Evolutionary conservation across 208 protist species (phyloP).

Genomic region (Naegleria fowleri): DNA sequence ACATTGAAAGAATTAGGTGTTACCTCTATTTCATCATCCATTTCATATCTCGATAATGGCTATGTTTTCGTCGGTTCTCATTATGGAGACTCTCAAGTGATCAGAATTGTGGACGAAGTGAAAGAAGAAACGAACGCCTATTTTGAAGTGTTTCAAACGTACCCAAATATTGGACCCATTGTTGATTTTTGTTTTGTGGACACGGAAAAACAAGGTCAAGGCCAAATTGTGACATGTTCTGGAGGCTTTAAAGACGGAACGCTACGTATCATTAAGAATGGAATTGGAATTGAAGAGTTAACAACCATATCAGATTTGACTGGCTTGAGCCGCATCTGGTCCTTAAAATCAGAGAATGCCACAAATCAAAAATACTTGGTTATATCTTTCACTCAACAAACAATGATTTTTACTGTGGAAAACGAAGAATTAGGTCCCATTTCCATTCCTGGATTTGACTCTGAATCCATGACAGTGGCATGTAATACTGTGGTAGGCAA

Average conservation of each 20-base stretch:
- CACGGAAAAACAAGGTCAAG: slow-evolving; percentile 29
- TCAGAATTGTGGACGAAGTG: slow-evolving; percentile 22
- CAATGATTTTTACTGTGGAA: slow-evolving; percentile 21
- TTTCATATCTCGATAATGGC: slow-evolving; percentile 31
- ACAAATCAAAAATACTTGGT: slow-evolving; percentile 26
- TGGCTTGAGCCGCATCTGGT: slow-evolving; percentile 37
- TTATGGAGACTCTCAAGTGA: slow-evolving; percentile 33
- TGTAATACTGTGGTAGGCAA: not conserved
- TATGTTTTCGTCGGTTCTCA: slow-evolving; percentile 34
- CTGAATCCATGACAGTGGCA: not conserved
- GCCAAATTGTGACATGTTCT: slow-evolving; percentile 45
- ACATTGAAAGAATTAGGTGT: not conserved
- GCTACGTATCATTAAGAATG: slow-evolving; percentile 40
- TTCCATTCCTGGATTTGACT: not conserved
- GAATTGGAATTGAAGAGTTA: slow-evolving; percentile 42
- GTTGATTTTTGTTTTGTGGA: slow-evolving; percentile 42
- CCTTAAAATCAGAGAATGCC: not conserved
- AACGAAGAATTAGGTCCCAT: slow-evolving; percentile 4
- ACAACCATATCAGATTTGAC: slow-evolving; percentile 32
- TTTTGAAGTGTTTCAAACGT: slow-evolving; percentile 36
- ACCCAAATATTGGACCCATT: slow-evolving; percentile 42
- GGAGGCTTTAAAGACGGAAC: slow-evolving; percentile 38
- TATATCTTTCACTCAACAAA: slow-evolving; percentile 23
- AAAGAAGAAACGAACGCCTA: not conserved
- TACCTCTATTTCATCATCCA: slow-evolving; percentile 21